Evolutionary conservation across 306 rosid genomes (phyloP), one percentile per base, ranked within the genome.

Genomic region (Sicyos baderoa): DNA sequence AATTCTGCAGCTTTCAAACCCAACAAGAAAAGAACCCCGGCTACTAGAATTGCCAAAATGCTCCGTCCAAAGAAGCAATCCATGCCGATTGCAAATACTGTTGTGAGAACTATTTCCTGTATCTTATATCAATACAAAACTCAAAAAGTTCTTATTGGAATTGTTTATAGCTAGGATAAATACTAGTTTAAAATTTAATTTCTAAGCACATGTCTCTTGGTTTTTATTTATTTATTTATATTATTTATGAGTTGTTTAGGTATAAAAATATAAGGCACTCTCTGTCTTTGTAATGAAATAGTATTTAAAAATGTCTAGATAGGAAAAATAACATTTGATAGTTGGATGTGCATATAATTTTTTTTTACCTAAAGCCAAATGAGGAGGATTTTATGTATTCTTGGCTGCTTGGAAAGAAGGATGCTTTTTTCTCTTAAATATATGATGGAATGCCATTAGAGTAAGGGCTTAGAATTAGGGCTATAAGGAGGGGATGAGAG

Each of bases 31-130:
- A 64, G 70, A 19, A 64, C 70, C 27, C 91, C 96, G 13, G 97
- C 96, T 65, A 82, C 90, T 9, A 86, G 79, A 68, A 86, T 91
- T 78, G 97, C 97, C 56, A 84, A 85, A 83, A 75, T 88, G 83
- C 68, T 61, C 0, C 68, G 68, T 37, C 68, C 68, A 9, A 61
- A 61, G 50, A 61, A 61, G 50, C 49, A 37, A 35, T 17, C 50
- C 68, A 49, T 86, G 44, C 80, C 85, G 27, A 68, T 65, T 77
- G 75, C 54, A 55, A 52, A n/a, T 78, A 71, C 53, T 80, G 76
- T 25, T 76, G 84, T 74, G 52, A 54, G 77, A 32, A 29, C 44
- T 67, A 21, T 44, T 12, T 64, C 35, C 5, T 44, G 14, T 7
- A 40, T 64, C 70, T 42, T 42, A 42, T 11, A 10, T 44, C 35